Conservation (phyloP, 2,329 filamentous ascomycete genomes). For the Aaosphaeria arxii region DNA sequence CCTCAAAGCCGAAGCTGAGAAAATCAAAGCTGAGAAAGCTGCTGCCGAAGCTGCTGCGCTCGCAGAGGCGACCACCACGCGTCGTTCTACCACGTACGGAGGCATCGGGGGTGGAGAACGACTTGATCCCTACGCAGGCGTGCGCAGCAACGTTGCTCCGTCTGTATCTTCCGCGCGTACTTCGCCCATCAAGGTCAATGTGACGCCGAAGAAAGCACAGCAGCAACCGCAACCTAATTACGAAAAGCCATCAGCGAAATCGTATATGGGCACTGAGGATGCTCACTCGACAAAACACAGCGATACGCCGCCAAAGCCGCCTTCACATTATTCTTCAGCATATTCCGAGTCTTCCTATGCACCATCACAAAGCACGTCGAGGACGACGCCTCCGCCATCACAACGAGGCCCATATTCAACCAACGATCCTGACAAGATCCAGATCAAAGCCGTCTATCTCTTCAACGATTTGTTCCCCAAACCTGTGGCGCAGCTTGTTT, state of each 20-base stretch:
- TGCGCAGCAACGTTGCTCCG: constrained; percentile 53
- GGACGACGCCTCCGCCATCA: constrained; percentile 79
- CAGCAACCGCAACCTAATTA: constrained; percentile 28
- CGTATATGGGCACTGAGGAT: constrained; percentile 53
- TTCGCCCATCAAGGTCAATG: constrained; percentile 37
- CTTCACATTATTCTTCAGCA: constrained; percentile 44
- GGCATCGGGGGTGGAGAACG: constrained; percentile 60
- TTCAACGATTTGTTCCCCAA: constrained; percentile 89
- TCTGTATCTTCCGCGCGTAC: constrained; percentile 36
- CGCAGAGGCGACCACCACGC: constrained; percentile 14
- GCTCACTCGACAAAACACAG: constrained; percentile 74
- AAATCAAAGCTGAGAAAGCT: constrained; percentile 23
- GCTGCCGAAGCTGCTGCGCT: constrained; percentile 15
- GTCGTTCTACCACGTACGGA: constrained; percentile 37
- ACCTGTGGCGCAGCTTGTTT: constrained; percentile 86
- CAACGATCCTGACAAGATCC: constrained; percentile 91
- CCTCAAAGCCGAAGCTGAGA: constrained; percentile 34
- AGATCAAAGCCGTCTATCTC: constrained; percentile 87
- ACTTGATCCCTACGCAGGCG: constrained; percentile 64
- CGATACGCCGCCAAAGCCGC: constrained; percentile 63
- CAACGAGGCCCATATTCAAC: constrained; percentile 77
- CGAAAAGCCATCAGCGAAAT: constrained; percentile 53
- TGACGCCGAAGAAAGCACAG: constrained; percentile 29
- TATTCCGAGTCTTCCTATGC: constrained; percentile 86
- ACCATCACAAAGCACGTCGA: constrained; percentile 76